Conservation (phyloP, 106 monocot species). For the Phalaenopsis equestris region DNA sequence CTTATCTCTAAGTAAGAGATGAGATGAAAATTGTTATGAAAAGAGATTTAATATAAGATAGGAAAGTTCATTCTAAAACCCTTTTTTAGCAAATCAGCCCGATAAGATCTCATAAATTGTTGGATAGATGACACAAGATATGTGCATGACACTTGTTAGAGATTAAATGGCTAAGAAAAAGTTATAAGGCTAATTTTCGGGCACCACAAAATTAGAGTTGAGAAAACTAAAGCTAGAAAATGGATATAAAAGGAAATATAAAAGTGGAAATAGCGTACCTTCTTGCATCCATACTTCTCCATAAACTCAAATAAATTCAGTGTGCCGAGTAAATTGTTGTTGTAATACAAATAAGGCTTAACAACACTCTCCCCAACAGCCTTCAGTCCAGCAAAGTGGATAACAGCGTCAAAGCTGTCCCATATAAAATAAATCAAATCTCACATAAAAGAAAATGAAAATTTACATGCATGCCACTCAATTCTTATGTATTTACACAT, state of each 20-base stretch:
- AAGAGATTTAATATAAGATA: neutral
- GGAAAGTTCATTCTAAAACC: neutral
- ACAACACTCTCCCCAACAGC: constrained; percentile 56
- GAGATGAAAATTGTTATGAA: neutral
- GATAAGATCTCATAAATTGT: neutral
- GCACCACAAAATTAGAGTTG: neutral
- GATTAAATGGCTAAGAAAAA: neutral
- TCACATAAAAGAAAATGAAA: neutral
- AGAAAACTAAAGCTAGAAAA: neutral
- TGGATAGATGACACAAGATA: neutral
- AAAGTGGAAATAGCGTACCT: constrained; percentile 27
- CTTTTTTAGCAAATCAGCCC: neutral
- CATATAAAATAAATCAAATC: neutral
- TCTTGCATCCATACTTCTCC: constrained; percentile 70
- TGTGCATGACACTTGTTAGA: neutral
- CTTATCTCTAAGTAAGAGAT: too few species aligned
- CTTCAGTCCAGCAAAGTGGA: constrained; percentile 46
- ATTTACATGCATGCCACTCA: too few species aligned
- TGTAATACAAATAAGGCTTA: constrained; percentile 65
- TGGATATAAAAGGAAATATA: neutral
- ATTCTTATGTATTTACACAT: too few species aligned
- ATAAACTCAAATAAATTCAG: constrained; percentile 70
- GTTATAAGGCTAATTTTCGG: neutral
- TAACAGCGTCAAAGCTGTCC: constrained; percentile 41
- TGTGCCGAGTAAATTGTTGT: constrained; percentile 72